Evolutionary conservation across 306 rosid genomes (phyloP).

Genomic region (Herpetospermum pedunculosum): DNA sequence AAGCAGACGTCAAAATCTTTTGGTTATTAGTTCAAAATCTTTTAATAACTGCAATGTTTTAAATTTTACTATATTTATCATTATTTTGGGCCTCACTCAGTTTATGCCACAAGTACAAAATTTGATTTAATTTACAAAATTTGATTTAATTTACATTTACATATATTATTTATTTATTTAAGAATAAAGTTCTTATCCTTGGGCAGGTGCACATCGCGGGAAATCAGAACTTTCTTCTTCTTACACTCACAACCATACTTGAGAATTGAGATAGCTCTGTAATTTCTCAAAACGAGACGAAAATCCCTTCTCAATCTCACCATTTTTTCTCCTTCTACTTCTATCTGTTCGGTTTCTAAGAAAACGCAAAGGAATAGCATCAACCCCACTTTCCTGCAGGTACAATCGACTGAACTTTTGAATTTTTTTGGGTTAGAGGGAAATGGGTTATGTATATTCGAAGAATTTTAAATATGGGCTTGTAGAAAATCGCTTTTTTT

Average conservation of each 20-base stretch:
- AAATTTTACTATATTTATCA: no score
- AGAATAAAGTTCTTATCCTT: neutral
- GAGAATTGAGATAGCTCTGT: slow-evolving; percentile 4
- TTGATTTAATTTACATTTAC: no score
- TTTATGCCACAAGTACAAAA: no score
- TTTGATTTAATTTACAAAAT: no score
- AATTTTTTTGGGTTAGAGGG: neutral
- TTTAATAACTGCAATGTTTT: no score
- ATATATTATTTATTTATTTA: neutral
- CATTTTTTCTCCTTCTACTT: neutral
- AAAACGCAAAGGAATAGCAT: neutral
- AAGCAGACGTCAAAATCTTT: no score
- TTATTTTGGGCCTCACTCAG: no score
- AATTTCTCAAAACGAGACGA: neutral
- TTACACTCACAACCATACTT: neutral
- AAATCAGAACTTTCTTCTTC: neutral
- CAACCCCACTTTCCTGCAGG: neutral
- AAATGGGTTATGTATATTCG: neutral
- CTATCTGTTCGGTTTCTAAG: neutral
- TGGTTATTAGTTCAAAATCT: no score
- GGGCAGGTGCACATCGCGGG: neutral
- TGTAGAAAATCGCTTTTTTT: neutral
- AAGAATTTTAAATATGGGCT: neutral
- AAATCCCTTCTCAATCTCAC: neutral
- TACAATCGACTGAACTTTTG: neutral